A percentile compares a stretch with the other conserved stretches of the same genome.
Conservation (phyloP, 176 grass and related monocot genomes). For the bread wheat (Triticum aestivum) region DNA sequence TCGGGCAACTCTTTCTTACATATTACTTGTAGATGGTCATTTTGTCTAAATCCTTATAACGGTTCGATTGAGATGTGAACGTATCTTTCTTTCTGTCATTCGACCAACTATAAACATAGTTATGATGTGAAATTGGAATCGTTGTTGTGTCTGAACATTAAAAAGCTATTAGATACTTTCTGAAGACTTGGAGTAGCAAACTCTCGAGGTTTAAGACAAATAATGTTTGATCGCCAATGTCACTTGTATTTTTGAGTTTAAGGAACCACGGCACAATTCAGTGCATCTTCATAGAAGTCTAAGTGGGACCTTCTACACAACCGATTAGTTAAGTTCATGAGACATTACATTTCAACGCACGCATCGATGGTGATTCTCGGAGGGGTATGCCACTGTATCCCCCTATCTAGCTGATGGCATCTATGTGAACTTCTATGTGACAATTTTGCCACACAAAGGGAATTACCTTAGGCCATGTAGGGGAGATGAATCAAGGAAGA, state of each 20-base stretch:
- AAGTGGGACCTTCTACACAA: background rate
- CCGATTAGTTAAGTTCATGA: background rate
- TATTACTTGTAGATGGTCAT: background rate
- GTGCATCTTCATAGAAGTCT: background rate
- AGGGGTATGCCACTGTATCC: background rate
- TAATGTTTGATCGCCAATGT: background rate
- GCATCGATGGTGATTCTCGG: background rate
- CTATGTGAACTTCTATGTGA: background rate
- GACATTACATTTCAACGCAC: background rate
- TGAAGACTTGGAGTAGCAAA: background rate
- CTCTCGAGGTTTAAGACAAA: background rate
- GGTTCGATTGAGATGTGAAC: background rate
- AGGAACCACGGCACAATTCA: background rate
- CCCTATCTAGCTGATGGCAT: background rate
- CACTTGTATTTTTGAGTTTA: background rate
- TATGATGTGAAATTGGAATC: background rate
- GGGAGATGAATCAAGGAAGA: background rate
- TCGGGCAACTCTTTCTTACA: background rate
- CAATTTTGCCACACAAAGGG: background rate
- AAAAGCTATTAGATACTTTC: background rate
- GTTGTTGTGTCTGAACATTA: background rate
- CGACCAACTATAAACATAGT: background rate
- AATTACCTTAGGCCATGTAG: background rate
- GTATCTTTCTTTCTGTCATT: background rate
- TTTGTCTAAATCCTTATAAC: background rate